Percentiles rank a stretch among this genome's conserved stretches.
These are phyloP conservation scores for Xylariaceae sp. DNA, from an alignment of 2,329 filamentous ascomycete genomes.

Conservation along the genomic window DNA sequence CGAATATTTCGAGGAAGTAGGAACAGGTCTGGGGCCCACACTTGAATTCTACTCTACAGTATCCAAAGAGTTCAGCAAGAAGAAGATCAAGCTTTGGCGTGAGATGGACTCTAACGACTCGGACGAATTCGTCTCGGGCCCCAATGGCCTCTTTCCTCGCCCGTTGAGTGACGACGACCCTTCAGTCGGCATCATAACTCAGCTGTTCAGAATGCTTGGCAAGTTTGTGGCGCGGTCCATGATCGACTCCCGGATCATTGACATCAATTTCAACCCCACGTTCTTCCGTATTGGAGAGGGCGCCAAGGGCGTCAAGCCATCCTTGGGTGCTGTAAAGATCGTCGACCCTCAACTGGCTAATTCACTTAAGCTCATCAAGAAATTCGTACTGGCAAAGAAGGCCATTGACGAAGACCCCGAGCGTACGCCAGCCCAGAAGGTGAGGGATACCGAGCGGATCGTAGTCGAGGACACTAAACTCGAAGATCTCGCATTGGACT, in stretches of 20 bases:
- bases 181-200: slow-evolving; percentile 78
- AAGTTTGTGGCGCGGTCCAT: slow-evolving; percentile 97
- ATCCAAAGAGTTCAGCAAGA: slow-evolving; percentile 94
- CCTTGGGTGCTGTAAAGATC: slow-evolving; percentile 78
- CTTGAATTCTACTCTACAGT: slow-evolving; percentile 97
- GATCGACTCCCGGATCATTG: slow-evolving; percentile 96
- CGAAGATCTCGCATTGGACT: slow-evolving; percentile 86
- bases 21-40: slow-evolving; percentile 89
- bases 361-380: slow-evolving; percentile 80
- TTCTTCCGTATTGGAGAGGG: slow-evolving; percentile 91
- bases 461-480: slow-evolving; percentile 68
- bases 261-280: slow-evolving; percentile 92
- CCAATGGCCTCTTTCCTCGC: slow-evolving; percentile 81
- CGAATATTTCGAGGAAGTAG: slow-evolving; percentile 98
- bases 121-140: slow-evolving; percentile 78
- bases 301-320: slow-evolving; percentile 62
- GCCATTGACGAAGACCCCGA: slow-evolving; percentile 65
- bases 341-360: slow-evolving; percentile 82
- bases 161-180: slow-evolving; percentile 78
- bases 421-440: slow-evolving; percentile 63
- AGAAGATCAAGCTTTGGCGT: slow-evolving; percentile 93
- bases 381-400: slow-evolving; percentile 77
- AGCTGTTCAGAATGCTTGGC: slow-evolving; percentile 86
- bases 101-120: slow-evolving; percentile 70
- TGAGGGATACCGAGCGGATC: slow-evolving; percentile 60